Evolutionary conservation across 345 rosid genomes (phyloP).

Genomic region (Corchorus olitorius): DNA sequence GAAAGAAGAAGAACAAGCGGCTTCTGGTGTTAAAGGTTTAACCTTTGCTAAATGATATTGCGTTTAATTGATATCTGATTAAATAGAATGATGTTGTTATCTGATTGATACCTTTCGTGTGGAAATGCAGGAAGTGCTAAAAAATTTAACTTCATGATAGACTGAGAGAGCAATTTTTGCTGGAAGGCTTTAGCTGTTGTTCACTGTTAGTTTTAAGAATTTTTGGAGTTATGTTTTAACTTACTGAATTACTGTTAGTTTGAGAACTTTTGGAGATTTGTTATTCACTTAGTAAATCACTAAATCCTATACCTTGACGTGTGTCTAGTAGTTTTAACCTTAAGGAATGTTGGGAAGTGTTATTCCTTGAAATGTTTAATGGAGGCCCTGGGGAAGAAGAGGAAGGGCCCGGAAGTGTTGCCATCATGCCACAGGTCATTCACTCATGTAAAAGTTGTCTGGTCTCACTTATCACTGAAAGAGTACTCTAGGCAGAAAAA

Average conservation of each 20-base stretch:
- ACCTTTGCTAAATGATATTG: background rate
- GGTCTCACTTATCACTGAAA: constrained; percentile 9
- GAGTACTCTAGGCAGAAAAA: constrained; percentile 16
- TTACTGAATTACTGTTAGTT: no score
- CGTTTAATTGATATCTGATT: background rate
- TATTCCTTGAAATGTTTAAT: constrained; percentile 8
- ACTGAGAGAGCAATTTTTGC: background rate
- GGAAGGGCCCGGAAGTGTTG: constrained; percentile 11
- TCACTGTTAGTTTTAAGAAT: background rate
- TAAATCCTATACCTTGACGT: background rate
- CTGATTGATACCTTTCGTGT: background rate
- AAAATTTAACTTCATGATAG: background rate
- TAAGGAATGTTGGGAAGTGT: constrained; percentile 9
- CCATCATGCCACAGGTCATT: constrained; percentile 9
- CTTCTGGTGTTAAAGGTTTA: background rate
- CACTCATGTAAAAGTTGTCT: background rate
- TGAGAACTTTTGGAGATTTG: background rate
- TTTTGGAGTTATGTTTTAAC: background rate
- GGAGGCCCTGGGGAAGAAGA: constrained; percentile 17
- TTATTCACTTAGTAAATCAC: background rate
- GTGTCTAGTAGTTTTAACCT: background rate
- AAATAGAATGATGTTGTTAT: background rate
- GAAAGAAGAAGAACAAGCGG: constrained; percentile 8
- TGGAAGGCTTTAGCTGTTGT: background rate
- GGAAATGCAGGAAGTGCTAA: constrained; percentile 8